Evolutionary conservation across 2,329 filamentous ascomycete species (phyloP), one percentile per base, ranked within the genome.

Genomic region (Nothophaeocryptopus gaeumannii): DNA sequence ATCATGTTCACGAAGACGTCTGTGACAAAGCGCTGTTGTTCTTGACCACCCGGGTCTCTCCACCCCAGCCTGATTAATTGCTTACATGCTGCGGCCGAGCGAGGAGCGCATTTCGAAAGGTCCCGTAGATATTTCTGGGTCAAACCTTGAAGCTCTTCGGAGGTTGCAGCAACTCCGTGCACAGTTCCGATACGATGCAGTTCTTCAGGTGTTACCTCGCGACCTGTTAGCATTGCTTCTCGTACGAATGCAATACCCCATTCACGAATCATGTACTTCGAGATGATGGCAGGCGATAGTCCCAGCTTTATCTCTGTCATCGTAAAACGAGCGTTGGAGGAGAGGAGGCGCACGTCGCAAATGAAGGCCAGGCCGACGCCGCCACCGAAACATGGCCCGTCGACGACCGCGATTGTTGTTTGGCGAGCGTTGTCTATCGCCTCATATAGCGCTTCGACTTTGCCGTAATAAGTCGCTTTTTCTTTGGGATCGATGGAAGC

Each of bases 231-330:
- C 41, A 58, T 55, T 12, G 54, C 54, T 46, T 58, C 57, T 7
- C 58, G 45, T 3, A 40, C 33, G 35, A 59, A 53, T 15, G 58
- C 35, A 1, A 54, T 45, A 0, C 56, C 56, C 54, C 49, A 55
- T 43, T 59, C 55, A 7, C 55, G 46, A 20, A 54, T 45, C 51
- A 59, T 51, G 31, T 55, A 56, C 34, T 45, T 55, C 30, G 58
- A 60, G 8, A 60, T 58, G n/a, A 50, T 56, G 3, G 58, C 58
- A 5, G 58, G 58, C 13, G 50, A 40, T 5, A 60, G 42, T 12
- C 58, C 58, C 10, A 60, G 51, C 33, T 52, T 52, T 33, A 56
- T 50, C 34, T 60, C 58, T 10, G 50, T 56, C 38, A 60, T 44
- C 8, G 50, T 60, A 12, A 54, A 51, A 5, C 46, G 50, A 7